These are phyloP conservation scores for Sinapis alba DNA, from an alignment of 441 rosid genomes.

Conservation along the genomic window DNA sequence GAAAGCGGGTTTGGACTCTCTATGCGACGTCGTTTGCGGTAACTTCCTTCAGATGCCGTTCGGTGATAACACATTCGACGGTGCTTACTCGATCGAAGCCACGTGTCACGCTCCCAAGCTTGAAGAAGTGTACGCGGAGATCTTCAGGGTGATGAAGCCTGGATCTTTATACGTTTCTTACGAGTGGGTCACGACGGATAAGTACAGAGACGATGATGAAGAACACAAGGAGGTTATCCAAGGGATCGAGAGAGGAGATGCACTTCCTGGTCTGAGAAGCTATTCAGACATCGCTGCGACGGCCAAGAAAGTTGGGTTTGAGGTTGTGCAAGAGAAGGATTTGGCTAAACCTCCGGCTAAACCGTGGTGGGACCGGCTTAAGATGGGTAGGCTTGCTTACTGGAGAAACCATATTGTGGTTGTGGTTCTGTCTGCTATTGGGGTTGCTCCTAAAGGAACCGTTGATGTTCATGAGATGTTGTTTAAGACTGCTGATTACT, in stretches of 20 bases:
- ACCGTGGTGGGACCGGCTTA: conserved; percentile 84
- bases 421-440: conserved; percentile 59
- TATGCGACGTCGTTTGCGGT: conserved; percentile 82
- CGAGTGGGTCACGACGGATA: conserved; percentile 93
- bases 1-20: conserved; percentile 76
- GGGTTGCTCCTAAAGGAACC: conserved; percentile 89
- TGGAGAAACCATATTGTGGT: conserved; percentile 91
- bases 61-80: conserved; percentile 68
- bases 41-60: conserved; percentile 91
- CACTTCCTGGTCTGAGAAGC: conserved; percentile 79
- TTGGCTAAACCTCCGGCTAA: conserved; percentile 69
- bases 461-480: conserved; percentile 96
- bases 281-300: conserved; percentile 59
- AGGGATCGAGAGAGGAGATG: conserved; percentile 89
- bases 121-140: conserved; percentile 80
- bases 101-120: conserved; percentile 95
- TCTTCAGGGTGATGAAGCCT: conserved; percentile 78
- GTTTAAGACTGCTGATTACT: conserved; percentile 79
- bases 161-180: conserved; percentile 78
- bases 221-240: conserved; percentile 77
- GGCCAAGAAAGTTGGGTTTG: conserved; percentile 77
- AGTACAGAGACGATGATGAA: conserved; percentile 46
- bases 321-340: conserved; percentile 81
- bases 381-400: conserved; percentile 83
- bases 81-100: conserved; percentile 95